Evolutionary conservation across 2,329 filamentous ascomycete genomes (phyloP).

Genomic region (Cryoendolithus antarcticus): DNA sequence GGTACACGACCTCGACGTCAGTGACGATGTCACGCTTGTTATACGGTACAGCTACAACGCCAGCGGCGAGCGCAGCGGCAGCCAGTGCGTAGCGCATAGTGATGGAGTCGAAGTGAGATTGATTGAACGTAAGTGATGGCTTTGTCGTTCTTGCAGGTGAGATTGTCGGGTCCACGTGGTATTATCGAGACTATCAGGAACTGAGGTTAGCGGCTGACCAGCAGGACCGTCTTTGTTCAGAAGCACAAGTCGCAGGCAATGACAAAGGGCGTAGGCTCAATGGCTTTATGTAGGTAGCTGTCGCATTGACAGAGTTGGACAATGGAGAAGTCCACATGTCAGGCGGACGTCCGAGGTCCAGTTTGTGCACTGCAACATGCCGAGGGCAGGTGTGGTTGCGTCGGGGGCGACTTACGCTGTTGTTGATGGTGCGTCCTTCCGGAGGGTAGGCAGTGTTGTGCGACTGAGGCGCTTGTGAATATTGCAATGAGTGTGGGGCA

Average conservation of each 20-base stretch:
- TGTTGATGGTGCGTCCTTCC: conserved; percentile 2
- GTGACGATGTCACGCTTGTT: conserved; percentile 17
- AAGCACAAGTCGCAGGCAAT: conserved; percentile 3
- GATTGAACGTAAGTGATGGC: conserved; percentile 6
- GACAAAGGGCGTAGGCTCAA: conserved; percentile 2
- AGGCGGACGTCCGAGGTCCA: conserved; percentile 3
- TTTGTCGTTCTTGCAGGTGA: conserved; percentile 8
- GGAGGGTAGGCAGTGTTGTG: conserved; percentile 2
- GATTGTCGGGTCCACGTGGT: conserved; percentile 9
- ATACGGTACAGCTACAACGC: conserved; percentile 23
- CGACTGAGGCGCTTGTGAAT: conserved; percentile 3
- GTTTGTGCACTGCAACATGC: conserved; percentile 1
- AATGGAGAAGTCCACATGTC: conserved; percentile 1
- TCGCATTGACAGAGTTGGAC: conserved; percentile 4
- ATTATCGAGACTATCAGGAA: conserved; percentile 1
- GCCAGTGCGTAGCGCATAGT: conserved; percentile 25
- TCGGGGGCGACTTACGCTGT: conserved; percentile 4
- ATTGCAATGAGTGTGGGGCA: conserved; percentile 7
- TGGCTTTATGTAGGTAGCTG: neutral
- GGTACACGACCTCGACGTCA: conserved; percentile 19
- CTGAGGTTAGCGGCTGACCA: conserved; percentile 4
- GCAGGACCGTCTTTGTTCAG: conserved; percentile 4
- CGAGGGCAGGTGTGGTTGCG: conserved; percentile 2
- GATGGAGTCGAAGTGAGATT: conserved; percentile 12
- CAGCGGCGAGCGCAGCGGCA: conserved; percentile 24